Base-by-base conservation (phyloP, 2,329 filamentous ascomycete species). In the Juglanconis juglandina region DNA sequence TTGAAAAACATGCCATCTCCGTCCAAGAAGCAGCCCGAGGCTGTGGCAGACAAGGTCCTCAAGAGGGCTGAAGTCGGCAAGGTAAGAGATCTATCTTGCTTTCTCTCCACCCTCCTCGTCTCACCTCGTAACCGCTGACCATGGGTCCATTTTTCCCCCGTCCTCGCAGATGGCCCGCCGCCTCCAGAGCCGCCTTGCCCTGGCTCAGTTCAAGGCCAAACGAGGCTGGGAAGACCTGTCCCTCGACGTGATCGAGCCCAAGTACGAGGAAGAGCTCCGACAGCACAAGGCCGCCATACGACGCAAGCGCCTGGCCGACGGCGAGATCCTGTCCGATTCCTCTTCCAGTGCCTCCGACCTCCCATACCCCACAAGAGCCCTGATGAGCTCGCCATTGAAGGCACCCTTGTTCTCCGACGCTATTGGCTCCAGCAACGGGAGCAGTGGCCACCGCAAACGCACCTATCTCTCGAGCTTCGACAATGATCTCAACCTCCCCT, bases 121-220 rank as follows among this genome's bases (percentile, higher is more conserved):
- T 51, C 46, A 42, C 60, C 58, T 58, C 62, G 37, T 63, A 39
- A 53, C 46, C 39, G 58, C 58, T 60, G 61, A 60, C 58, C 50
- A 52, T 61, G 58, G 50, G 39, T 24, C 37, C 58, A 32, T 37
- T 50, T 14, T 49, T 57, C 0, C 32, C 7, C 30, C 39, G 39
- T 59, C 66, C 68, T 64, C 67, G 58, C 72, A 98, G 95, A 96
- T 99, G 80, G 95, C 93, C 68, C 85, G 94, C 73, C 90, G 90
- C 70, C 82, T 99, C 58, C 92, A 98, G 78, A 92, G 96, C 79
- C 91, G 94, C 65, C 87, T 99, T 62, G 94, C 95, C 61, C 86
- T 98, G 65, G 95, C 95, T 72, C 95, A 96, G 76, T 95, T 97
- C 84, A 98, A 98, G 79, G 92, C 95, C 67, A 92, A 96, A 77